Percentiles rank a stretch among this genome's conserved stretches.
Evolutionary conservation across 1,284 basidiomycete species (phyloP).

Genomic region (Exobasidium rhododendri): DNA sequence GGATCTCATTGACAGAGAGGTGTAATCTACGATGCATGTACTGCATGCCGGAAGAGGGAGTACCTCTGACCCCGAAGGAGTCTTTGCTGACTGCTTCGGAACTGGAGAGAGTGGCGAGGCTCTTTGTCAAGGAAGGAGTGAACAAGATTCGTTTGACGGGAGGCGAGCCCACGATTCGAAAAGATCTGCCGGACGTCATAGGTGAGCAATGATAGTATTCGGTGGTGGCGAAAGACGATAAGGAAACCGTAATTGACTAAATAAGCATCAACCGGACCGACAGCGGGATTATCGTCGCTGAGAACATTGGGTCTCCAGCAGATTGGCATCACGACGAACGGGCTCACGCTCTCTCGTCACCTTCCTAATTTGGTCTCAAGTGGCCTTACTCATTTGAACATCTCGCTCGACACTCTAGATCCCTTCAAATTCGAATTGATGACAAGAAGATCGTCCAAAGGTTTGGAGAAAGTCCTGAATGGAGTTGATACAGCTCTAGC

Average conservation of each 20-base stretch:
- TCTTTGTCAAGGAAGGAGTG: conserved; percentile 77
- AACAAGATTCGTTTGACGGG: conserved; percentile 83
- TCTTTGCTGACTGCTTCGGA: conserved; percentile 74
- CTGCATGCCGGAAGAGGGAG: conserved; percentile 81
- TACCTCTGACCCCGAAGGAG: conserved; percentile 68
- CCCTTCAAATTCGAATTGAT: conserved; percentile 83
- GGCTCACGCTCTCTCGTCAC: conserved; percentile 70
- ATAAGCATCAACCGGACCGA: background rate
- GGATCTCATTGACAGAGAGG: conserved; percentile 78
- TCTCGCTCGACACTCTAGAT: conserved; percentile 72
- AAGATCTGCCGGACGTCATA: conserved; percentile 70
- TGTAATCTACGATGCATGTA: conserved; percentile 87
- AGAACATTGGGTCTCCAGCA: conserved; percentile 63
- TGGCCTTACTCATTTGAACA: conserved; percentile 76
- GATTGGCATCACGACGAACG: conserved; percentile 83
- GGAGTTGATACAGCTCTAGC: conserved; percentile 57
- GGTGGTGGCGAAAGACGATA: no score
- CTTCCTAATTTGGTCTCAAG: conserved; percentile 67
- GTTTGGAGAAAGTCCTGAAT: conserved; percentile 60
- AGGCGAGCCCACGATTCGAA: conserved; percentile 80
- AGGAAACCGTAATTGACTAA: background rate
- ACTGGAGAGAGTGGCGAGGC: conserved; percentile 65
- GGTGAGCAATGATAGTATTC: conserved; percentile 58
- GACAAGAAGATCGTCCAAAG: conserved; percentile 60
- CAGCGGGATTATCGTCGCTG: background rate